Evolutionary conservation across 1,139 yeast genomes (phyloP), one percentile per base, ranked within the genome.

Genomic region (Candida sp.): DNA sequence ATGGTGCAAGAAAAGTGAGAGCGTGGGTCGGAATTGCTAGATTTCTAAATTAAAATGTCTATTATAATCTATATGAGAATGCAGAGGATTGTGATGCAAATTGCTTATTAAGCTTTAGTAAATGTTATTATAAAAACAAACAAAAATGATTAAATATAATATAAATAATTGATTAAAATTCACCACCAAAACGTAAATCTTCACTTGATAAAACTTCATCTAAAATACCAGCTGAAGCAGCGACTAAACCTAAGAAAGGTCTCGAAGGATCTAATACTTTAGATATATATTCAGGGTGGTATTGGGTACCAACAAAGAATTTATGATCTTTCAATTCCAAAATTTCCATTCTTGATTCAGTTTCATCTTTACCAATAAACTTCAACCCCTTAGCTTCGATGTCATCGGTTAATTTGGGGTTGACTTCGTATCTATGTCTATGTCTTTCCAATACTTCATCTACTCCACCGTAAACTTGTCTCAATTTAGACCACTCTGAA

Each of bases 401-500:
- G 38, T 71, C 64, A 9, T 69, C 72, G 51, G 91, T 85, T 58
- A 87, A 75, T 51, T 79, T 79, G 11, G 99, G 99, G 70, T 90
- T 93, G 54, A 93, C 90, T 68, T 93, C 99, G 64, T 95, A 93
- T 73, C 99, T 84, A 68, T 93, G 99, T 75, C 99, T 87, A 66
- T 93, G 99, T 79, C 99, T 89, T 73, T 93, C 99, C 52, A 75
- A 75, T 42, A 91, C 95, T 39, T 77, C 70, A 5, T 73, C 75
- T 30, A 79, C 76, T 47, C 81, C 82, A 45, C 95, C 96, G 64
- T 95, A 93, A 46, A 95, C 77, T 68, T 82, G 79, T 65, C 89
- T 83, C 58, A 93, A 80, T 51, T 74, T 78, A 43, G 93, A 81
- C 81, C 83, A 76, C 54, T 86, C 84, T 38, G 88, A 68, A 51